Conservation (phyloP, 2,329 filamentous ascomycete species). For the Alternaria solani region DNA sequence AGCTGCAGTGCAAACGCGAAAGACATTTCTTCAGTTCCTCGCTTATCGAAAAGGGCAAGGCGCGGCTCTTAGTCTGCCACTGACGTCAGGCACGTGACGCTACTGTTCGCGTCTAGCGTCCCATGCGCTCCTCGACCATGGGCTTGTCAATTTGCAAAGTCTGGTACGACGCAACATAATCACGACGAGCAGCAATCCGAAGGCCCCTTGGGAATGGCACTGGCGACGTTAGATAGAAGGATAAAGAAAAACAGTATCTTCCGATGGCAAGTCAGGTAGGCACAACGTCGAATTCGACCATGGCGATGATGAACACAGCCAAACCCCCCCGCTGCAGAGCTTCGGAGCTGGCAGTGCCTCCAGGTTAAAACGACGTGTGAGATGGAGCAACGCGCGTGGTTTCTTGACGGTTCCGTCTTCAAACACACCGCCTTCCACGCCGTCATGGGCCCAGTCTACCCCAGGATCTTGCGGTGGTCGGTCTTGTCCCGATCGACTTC, state of each 20-base stretch:
- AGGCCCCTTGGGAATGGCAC: neutral
- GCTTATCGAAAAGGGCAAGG: constrained; percentile 16
- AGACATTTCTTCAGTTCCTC: constrained; percentile 9
- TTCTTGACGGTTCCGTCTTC: neutral
- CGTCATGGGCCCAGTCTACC: constrained; percentile 6
- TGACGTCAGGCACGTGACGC: constrained; percentile 9
- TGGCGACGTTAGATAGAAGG: neutral
- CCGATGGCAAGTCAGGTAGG: neutral
- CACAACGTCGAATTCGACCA: neutral
- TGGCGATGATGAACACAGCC: neutral
- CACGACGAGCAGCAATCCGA: neutral
- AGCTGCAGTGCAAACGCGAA: constrained; percentile 12
- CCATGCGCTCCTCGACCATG: neutral
- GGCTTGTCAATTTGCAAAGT: neutral
- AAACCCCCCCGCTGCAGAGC: neutral
- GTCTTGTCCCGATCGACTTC: constrained; percentile 5
- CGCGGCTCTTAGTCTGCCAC: constrained; percentile 9
- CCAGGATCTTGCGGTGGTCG: neutral
- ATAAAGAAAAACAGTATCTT: neutral
- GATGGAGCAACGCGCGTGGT: neutral
- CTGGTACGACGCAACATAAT: neutral
- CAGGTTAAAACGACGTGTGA: neutral
- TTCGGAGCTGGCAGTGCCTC: neutral
- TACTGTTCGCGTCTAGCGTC: neutral
- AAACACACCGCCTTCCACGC: constrained; percentile 9